phyloP scores from a whole-genome alignment of 2,329 filamentous ascomycete species.

The Verticillium albo-atrum region DNA sequence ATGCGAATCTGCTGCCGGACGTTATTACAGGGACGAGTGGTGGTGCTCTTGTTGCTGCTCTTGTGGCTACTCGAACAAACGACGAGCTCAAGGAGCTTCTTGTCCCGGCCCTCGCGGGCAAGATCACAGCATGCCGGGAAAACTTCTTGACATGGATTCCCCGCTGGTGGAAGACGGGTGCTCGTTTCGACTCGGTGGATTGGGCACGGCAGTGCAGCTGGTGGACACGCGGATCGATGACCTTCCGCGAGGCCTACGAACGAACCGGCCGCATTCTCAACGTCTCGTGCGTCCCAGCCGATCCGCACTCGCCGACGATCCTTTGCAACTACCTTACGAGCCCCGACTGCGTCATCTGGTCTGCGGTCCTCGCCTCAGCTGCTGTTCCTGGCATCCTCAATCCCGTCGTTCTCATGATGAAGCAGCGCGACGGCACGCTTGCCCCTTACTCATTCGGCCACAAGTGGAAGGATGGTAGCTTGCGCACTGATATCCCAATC shows the following conservation, averaged over 20 bases:
- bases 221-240: constrained; percentile 89
- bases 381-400: constrained; percentile 96
- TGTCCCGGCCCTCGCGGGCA: constrained; percentile 78
- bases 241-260: constrained; percentile 91
- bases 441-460: constrained; percentile 94
- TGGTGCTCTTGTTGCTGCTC: constrained; percentile 80
- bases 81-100: constrained; percentile 83
- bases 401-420: constrained; percentile 90
- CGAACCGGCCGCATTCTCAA: constrained; percentile 92
- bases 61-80: constrained; percentile 86
- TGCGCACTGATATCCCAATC: constrained; percentile 92
- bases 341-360: constrained; percentile 98
- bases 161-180: constrained; percentile 89
- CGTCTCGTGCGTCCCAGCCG: constrained; percentile 91
- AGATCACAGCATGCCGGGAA: constrained; percentile 83
- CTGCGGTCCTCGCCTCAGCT: constrained; percentile 87
- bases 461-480: constrained; percentile 97
- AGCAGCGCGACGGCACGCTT: constrained; percentile 70
- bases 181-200: constrained; percentile 87
- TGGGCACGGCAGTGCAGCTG: constrained; percentile 84
- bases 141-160: constrained; percentile 68
- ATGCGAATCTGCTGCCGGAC: constrained; percentile 79
- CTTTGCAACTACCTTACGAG: constrained; percentile 93
- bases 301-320: constrained; percentile 88
- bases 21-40: constrained; percentile 97